Conservation (phyloP, 495 filamentous ascomycete genomes). For the Evansstolkia leycettana region DNA sequence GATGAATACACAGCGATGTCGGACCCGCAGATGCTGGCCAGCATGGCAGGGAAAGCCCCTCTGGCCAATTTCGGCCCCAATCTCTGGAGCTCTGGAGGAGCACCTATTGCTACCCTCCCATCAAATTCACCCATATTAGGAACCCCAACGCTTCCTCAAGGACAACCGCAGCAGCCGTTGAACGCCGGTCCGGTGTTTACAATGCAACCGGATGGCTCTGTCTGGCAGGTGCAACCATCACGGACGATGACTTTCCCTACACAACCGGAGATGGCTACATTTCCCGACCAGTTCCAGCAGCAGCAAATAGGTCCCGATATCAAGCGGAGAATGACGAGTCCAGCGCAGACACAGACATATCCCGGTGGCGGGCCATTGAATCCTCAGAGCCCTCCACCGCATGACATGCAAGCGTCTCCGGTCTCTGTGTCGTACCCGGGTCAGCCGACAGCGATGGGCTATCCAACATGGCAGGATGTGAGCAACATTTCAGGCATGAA, state of each 20-base stretch:
- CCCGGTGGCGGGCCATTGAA: slow-evolving; percentile 3
- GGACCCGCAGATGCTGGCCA: slow-evolving; percentile 27
- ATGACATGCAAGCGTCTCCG: slow-evolving; percentile 18
- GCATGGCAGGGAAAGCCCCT: slow-evolving; percentile 20
- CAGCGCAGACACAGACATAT: slow-evolving; percentile 17
- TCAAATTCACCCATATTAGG: slow-evolving; percentile 19
- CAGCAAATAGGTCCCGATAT: slow-evolving; percentile 26
- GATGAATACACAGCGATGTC: slow-evolving; percentile 31
- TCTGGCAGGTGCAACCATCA: slow-evolving; percentile 26
- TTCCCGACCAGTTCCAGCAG: slow-evolving; percentile 16
- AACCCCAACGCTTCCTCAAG: slow-evolving; percentile 23
- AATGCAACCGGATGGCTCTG: slow-evolving; percentile 26
- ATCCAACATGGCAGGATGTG: slow-evolving; percentile 25
- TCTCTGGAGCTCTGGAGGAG: slow-evolving; percentile 17
- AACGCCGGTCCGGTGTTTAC: slow-evolving; percentile 17
- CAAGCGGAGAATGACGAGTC: slow-evolving; percentile 33
- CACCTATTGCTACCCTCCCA: slow-evolving; percentile 15
- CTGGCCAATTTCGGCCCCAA: slow-evolving; percentile 27
- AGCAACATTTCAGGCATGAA: slow-evolving; percentile 21
- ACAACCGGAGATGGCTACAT: slow-evolving; percentile 17
- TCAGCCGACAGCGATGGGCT: slow-evolving; percentile 23
- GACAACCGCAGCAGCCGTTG: slow-evolving; percentile 18
- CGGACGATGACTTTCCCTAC: slow-evolving; percentile 31
- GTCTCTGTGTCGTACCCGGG: slow-evolving; percentile 23
- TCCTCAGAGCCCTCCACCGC: slow-evolving; percentile 18